These are phyloP conservation scores for Comarum palustre DNA, from an alignment of 306 rosid genomes.

Conservation along the genomic window DNA sequence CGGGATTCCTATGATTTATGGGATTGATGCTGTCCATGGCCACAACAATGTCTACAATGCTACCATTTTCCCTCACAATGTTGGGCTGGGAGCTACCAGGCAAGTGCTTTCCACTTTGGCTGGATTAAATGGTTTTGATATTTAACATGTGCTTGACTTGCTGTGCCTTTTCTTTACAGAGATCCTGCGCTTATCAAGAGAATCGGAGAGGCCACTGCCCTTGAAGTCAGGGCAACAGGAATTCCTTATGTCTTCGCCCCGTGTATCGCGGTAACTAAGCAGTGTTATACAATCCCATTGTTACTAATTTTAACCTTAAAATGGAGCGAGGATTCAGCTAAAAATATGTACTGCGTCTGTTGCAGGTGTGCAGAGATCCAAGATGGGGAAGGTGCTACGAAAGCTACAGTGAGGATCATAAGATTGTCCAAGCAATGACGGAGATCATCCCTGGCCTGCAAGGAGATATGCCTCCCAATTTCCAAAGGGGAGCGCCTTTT, in stretches of 20 bases:
- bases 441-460: conserved; percentile 95
- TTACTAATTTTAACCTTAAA: not conserved
- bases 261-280: conserved; percentile 77
- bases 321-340: not conserved
- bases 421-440: conserved; percentile 74
- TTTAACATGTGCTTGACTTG: not conserved
- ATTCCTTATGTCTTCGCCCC: conserved; percentile 91
- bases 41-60: conserved; percentile 85
- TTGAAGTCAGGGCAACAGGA: conserved; percentile 98
- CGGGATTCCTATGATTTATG: conserved; percentile 96
- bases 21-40: conserved; percentile 96
- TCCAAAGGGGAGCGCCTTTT: conserved; percentile 70
- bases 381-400: conserved; percentile 99
- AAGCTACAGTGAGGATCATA: conserved; percentile 88
- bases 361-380: conserved; percentile 95
- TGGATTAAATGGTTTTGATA: not conserved
- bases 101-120: conserved; percentile 29
- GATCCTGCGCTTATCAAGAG: conserved; percentile 78
- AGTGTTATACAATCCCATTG: not conserved
- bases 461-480: conserved; percentile 66
- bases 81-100: conserved; percentile 97
- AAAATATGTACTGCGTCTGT: conserved; percentile 6
- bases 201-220: conserved; percentile 96
- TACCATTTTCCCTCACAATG: conserved; percentile 88
- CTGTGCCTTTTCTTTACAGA: conserved; percentile 34